Evolutionary conservation across 1,284 basidiomycete genomes (phyloP).

Genomic region (Somion occarium): DNA sequence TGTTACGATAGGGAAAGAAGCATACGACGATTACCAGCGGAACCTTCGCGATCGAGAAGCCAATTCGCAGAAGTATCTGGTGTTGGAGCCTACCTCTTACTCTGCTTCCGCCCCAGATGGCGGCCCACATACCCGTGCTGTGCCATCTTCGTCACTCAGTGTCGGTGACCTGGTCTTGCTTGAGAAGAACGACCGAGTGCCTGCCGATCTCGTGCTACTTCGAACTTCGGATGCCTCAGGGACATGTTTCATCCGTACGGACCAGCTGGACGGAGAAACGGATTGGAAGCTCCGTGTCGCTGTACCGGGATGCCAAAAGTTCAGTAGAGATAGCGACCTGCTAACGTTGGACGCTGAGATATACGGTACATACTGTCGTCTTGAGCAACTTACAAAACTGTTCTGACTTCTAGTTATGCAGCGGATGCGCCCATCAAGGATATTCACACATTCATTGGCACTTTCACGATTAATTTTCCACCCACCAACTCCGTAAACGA

Average conservation of each 20-base stretch:
- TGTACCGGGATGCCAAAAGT: slow-evolving; percentile 77
- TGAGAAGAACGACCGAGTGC: slow-evolving; percentile 97
- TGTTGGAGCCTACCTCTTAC: slow-evolving; percentile 54
- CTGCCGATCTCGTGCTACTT: slow-evolving; percentile 90
- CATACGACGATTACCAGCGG: slow-evolving; percentile 95
- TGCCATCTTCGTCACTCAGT: slow-evolving; percentile 84
- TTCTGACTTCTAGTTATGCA: slow-evolving; percentile 26
- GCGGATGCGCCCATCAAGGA: slow-evolving; percentile 96
- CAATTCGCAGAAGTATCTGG: slow-evolving; percentile 89
- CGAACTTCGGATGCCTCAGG: slow-evolving; percentile 85
- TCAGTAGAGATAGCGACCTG: slow-evolving; percentile 56
- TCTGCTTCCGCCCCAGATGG: slow-evolving; percentile 21
- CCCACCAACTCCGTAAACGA: slow-evolving; percentile 39
- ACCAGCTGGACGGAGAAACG: slow-evolving; percentile 98
- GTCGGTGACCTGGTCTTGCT: slow-evolving; percentile 91
- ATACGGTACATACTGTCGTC: slow-evolving; percentile 52
- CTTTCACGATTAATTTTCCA: slow-evolving; percentile 66
- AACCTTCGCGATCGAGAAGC: slow-evolving; percentile 90
- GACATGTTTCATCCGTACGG: slow-evolving; percentile 96
- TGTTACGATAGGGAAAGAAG: slow-evolving; percentile 98
- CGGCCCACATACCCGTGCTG: slow-evolving; percentile 61
- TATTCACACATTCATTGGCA: slow-evolving; percentile 94
- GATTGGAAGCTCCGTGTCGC: slow-evolving; percentile 98
- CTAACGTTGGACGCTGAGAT: slow-evolving; percentile 77
- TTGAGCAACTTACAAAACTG: too few species aligned